Evolutionary conservation across 2,329 filamentous ascomycete species (phyloP).

Genomic region (Venturia carpophila): DNA sequence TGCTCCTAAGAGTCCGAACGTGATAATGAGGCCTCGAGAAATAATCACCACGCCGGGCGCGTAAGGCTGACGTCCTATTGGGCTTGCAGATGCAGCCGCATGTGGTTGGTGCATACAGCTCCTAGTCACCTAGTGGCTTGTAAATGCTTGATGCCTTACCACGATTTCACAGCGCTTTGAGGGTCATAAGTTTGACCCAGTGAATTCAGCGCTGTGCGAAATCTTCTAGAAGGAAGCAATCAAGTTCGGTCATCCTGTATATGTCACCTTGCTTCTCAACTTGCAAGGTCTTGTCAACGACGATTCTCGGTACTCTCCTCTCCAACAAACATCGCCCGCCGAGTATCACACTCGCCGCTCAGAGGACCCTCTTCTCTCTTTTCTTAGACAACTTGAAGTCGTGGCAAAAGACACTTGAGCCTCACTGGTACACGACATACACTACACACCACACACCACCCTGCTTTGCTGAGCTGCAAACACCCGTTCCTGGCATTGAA

Average conservation of each 20-base stretch:
- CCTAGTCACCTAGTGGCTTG: constrained; percentile 5
- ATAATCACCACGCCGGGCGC: not conserved
- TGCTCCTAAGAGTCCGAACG: not conserved
- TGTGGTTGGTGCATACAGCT: constrained; percentile 10
- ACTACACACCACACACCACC: not conserved
- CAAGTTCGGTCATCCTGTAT: not conserved
- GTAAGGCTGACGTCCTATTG: constrained; percentile 20
- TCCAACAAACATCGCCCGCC: not conserved
- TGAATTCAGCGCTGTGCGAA: not conserved
- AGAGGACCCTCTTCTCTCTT: not conserved
- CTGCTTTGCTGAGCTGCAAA: not conserved
- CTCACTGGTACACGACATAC: constrained; percentile 1
- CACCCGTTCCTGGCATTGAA: not conserved
- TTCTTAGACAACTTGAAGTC: not conserved
- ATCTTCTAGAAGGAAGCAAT: constrained; percentile 5
- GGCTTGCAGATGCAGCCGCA: constrained; percentile 20
- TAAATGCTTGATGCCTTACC: not conserved
- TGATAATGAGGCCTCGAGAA: not conserved
- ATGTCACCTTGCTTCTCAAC: not conserved
- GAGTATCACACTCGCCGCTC: not conserved
- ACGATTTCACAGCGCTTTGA: constrained; percentile 3
- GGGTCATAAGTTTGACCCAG: not conserved
- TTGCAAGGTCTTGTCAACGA: not conserved
- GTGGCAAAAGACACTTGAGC: not conserved
- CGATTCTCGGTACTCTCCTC: not conserved